phyloP scores from a whole-genome alignment of 1,284 basidiomycete species.

The Moesziomyces antarcticus region DNA sequence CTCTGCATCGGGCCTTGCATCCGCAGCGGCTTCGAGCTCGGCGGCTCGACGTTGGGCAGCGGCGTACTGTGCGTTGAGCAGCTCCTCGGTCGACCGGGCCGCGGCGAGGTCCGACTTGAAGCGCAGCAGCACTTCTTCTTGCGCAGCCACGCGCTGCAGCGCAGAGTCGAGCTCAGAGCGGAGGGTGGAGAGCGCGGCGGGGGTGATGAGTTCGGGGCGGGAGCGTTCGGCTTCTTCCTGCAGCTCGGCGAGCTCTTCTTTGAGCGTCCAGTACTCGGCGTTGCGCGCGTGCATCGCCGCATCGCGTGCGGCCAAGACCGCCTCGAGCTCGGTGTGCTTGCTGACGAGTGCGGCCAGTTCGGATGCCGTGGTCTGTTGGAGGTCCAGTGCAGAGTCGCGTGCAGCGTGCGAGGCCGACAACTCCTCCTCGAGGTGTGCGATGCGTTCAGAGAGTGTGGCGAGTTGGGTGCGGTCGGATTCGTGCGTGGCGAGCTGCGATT shows the following conservation, averaged over 20 bases:
- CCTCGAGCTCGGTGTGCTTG: constrained; percentile 18
- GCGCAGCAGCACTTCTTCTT: constrained; percentile 17
- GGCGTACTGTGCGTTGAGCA: constrained; percentile 31
- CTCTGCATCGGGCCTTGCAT: neutral
- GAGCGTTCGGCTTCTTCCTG: constrained; percentile 43
- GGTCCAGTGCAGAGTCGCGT: neutral
- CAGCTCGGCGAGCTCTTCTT: constrained; percentile 54
- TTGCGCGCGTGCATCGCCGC: constrained; percentile 26
- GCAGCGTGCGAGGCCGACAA: neutral
- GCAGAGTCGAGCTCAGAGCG: constrained; percentile 1
- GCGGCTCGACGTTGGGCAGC: constrained; percentile 18
- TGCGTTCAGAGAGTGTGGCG: neutral
- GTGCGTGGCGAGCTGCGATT: constrained; percentile 8
- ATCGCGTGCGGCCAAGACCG: constrained; percentile 16
- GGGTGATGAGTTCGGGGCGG: neutral
- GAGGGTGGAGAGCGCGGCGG: neutral
- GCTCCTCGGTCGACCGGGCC: constrained; percentile 28
- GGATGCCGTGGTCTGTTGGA: too few species aligned
- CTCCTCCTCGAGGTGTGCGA: neutral
- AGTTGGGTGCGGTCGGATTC: neutral
- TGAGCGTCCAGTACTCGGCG: constrained; percentile 50
- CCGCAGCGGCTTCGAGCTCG: constrained; percentile 14
- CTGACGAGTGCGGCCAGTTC: constrained; percentile 1
- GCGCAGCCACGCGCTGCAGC: neutral
- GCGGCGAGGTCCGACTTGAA: constrained; percentile 18